Evolutionary conservation across 176 grass and related monocot genomes (phyloP).

Genomic region (Tillandsia fasciculata): DNA sequence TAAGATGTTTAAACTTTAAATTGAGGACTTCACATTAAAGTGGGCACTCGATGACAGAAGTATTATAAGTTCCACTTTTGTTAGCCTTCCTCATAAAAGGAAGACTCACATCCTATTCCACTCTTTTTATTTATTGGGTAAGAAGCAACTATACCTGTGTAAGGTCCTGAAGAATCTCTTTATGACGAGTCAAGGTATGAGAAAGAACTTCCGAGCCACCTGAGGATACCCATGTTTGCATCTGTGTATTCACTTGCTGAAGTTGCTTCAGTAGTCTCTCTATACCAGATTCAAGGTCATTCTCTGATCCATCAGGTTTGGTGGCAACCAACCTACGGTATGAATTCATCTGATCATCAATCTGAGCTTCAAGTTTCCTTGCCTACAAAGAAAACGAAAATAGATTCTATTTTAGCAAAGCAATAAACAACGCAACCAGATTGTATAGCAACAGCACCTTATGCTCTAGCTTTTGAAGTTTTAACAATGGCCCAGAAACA

Average conservation of each 20-base stretch:
- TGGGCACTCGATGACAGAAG: neutral
- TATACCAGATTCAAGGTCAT: slow-evolving; percentile 63
- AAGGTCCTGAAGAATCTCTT: slow-evolving; percentile 98
- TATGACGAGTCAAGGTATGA: slow-evolving; percentile 89
- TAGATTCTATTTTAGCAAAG: slow-evolving; percentile 5
- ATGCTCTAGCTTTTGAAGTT: neutral
- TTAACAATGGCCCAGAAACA: neutral
- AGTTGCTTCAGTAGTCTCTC: slow-evolving; percentile 88
- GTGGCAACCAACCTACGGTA: slow-evolving; percentile 81
- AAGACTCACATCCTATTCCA: neutral
- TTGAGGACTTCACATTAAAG: neutral
- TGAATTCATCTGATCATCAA: slow-evolving; percentile 84
- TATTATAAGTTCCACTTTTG: neutral
- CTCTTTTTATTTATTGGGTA: neutral
- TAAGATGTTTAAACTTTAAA: neutral
- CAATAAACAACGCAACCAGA: neutral
- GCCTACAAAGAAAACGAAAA: slow-evolving; percentile 37
- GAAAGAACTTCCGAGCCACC: slow-evolving; percentile 91
- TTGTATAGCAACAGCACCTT: neutral
- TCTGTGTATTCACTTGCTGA: slow-evolving; percentile 91
- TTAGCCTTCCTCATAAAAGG: neutral
- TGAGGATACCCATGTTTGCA: slow-evolving; percentile 93
- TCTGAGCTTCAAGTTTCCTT: slow-evolving; percentile 80
- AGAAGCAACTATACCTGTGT: slow-evolving; percentile 46
- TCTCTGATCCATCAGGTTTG: slow-evolving; percentile 86